phyloP scores from a whole-genome alignment of 371 early-diverging fungal genomes.

The Rhizopus arrhizus region DNA sequence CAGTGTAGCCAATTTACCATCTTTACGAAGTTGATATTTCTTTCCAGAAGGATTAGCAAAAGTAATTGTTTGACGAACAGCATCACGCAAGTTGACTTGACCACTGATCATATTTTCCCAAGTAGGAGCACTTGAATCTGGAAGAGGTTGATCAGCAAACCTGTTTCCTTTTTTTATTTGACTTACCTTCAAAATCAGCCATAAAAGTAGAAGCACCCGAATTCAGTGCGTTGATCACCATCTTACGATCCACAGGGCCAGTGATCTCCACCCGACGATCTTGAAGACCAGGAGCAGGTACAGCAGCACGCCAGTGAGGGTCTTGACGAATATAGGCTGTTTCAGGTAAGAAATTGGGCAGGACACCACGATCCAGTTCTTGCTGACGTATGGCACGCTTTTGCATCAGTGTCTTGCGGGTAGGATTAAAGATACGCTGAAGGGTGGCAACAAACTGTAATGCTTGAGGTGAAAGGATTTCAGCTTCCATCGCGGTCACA shows the following conservation, averaged over 20 bases:
- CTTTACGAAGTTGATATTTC: conserved; percentile 74
- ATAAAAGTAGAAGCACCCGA: conserved; percentile 91
- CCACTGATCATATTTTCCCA: conserved; percentile 89
- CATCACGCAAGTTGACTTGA: conserved; percentile 92
- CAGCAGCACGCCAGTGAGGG: conserved; percentile 85
- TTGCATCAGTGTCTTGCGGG: conserved; percentile 79
- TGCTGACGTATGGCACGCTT: conserved; percentile 76
- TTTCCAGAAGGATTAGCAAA: conserved; percentile 85
- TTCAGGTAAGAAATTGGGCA: conserved; percentile 92
- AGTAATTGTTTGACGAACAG: conserved; percentile 79
- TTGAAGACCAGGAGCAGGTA: conserved; percentile 86
- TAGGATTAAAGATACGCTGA: conserved; percentile 85
- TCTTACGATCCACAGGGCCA: conserved; percentile 96
- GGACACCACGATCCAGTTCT: conserved; percentile 74
- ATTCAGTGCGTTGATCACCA: conserved; percentile 97
- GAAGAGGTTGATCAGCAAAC: no score
- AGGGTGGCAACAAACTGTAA: conserved; percentile 82
- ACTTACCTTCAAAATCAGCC: conserved; percentile 95
- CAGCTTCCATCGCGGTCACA: conserved; percentile 59
- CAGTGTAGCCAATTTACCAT: conserved; percentile 84
- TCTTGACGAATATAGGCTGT: conserved; percentile 85
- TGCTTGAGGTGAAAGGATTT: conserved; percentile 80
- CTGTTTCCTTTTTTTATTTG: background rate
- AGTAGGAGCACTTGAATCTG: conserved; percentile 93
- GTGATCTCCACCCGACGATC: conserved; percentile 97